A percentile compares a stretch with the other conserved stretches of the same genome.
Conservation (phyloP, 2,329 filamentous ascomycete species). For the Sodiomyces alkalinus region DNA sequence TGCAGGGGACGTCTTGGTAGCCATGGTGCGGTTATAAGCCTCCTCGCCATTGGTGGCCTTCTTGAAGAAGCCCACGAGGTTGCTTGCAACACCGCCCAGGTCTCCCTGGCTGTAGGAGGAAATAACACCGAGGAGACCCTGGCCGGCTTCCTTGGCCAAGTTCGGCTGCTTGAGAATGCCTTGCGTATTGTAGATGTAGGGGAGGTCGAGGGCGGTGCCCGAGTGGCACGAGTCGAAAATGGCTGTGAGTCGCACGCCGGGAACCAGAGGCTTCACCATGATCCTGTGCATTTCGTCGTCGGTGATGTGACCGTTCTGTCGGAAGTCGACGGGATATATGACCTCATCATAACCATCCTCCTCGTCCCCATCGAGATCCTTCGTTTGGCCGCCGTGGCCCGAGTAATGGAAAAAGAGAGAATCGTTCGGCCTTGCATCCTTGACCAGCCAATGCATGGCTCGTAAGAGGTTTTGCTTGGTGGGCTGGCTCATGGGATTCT, state of each 20-base stretch:
- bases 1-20: slow-evolving; percentile 84
- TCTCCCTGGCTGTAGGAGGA: slow-evolving; percentile 73
- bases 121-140: slow-evolving; percentile 57
- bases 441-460: slow-evolving; percentile 63
- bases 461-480: slow-evolving; percentile 63
- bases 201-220: slow-evolving; percentile 60
- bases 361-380: slow-evolving; percentile 60
- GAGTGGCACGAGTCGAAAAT: slow-evolving; percentile 77
- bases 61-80: slow-evolving; percentile 76
- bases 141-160: slow-evolving; percentile 63
- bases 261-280: slow-evolving; percentile 60
- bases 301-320: slow-evolving; percentile 54
- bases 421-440: slow-evolving; percentile 56
- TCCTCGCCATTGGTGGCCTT: slow-evolving; percentile 60
- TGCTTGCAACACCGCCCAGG: slow-evolving; percentile 63
- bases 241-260: slow-evolving; percentile 72
- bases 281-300: slow-evolving; percentile 67
- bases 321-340: slow-evolving; percentile 64
- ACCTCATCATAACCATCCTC: slow-evolving; percentile 66
- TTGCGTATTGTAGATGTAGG: slow-evolving; percentile 69
- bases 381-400: slow-evolving; percentile 61
- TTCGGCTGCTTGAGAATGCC: slow-evolving; percentile 71
- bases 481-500: slow-evolving; percentile 52
- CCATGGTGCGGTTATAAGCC: slow-evolving; percentile 62
- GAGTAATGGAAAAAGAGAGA: slow-evolving; percentile 67